Conservation (phyloP, 108 stramenopile species). For the Cyclostephanos tholiformis region DNA sequence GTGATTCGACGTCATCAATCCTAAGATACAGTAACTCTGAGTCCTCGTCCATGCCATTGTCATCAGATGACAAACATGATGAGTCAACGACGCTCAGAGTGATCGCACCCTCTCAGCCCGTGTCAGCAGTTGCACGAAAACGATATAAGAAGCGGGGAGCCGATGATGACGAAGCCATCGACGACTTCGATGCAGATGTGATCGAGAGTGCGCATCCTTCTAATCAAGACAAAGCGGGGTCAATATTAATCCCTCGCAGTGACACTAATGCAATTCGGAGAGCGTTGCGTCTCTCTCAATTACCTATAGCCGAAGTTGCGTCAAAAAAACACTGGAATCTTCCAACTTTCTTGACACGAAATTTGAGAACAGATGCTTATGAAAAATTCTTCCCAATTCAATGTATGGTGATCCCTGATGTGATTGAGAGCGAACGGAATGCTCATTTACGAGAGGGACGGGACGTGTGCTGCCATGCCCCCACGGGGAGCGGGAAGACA, state of each 20-base stretch:
- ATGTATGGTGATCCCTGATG: conserved; percentile 80
- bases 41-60: conserved; percentile 24
- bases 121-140: conserved; percentile 38
- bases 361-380: conserved; percentile 67
- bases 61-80: conserved; percentile 20
- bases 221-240: conserved; percentile 25
- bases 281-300: conserved; percentile 63
- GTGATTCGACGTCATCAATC: conserved; percentile 25
- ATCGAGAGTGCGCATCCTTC: conserved; percentile 26
- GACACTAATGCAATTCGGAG: conserved; percentile 38
- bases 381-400: conserved; percentile 93
- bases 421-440: conserved; percentile 73
- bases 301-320: conserved; percentile 71
- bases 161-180: conserved; percentile 67
- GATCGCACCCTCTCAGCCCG: conserved; percentile 65
- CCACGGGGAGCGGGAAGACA: conserved; percentile 91
- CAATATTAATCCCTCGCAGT: conserved; percentile 15
- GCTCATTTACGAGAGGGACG: conserved; percentile 46
- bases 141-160: conserved; percentile 32
- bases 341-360: conserved; percentile 71
- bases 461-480: conserved; percentile 89
- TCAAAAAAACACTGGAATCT: conserved; percentile 59
- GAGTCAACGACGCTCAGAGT: conserved; percentile 52
- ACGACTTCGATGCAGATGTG: conserved; percentile 74
- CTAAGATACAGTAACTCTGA: conserved; percentile 20